Conservation (phyloP, 192 early-diverging fungal species). For the Phlyctochytrium planicorne region DNA sequence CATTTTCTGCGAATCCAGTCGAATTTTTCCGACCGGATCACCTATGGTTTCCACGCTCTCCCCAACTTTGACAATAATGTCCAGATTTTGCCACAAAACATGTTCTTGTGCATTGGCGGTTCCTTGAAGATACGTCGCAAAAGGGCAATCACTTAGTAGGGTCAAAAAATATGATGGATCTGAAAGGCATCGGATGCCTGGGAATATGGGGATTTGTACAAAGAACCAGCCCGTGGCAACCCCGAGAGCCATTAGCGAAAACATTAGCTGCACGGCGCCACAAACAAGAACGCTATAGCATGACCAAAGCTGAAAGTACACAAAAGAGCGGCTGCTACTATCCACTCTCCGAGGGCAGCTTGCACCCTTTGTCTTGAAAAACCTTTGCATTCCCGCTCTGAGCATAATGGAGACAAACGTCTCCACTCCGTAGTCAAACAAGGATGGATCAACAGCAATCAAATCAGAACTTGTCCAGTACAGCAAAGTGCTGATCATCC, state of each 20-base stretch:
- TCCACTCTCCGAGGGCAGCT: not conserved
- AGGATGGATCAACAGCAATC: conserved; percentile 19
- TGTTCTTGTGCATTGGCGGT: conserved; percentile 16
- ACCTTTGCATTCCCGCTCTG: conserved; percentile 16
- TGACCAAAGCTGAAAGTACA: conserved; percentile 6
- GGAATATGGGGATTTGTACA: not conserved
- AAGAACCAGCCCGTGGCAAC: conserved; percentile 6
- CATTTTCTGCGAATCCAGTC: not conserved
- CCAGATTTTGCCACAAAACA: conserved; percentile 22
- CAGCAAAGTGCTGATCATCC: conserved; percentile 19
- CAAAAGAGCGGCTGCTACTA: not conserved
- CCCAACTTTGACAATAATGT: conserved; percentile 19
- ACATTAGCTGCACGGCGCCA: conserved; percentile 8
- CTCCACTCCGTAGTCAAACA: conserved; percentile 13
- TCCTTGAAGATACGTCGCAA: not conserved
- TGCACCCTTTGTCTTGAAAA: not conserved
- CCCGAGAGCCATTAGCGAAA: not conserved
- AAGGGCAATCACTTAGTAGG: not conserved
- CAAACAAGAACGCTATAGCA: conserved; percentile 4
- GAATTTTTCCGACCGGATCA: conserved; percentile 21
- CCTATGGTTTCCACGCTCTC: conserved; percentile 22
- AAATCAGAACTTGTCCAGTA: conserved; percentile 21
- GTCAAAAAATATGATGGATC: conserved; percentile 12
- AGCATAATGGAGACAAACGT: conserved; percentile 16
- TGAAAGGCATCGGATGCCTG: conserved; percentile 1